Evolutionary conservation across 2,329 filamentous ascomycete species (phyloP).

Genomic region (Keithomyces neogunnii): DNA sequence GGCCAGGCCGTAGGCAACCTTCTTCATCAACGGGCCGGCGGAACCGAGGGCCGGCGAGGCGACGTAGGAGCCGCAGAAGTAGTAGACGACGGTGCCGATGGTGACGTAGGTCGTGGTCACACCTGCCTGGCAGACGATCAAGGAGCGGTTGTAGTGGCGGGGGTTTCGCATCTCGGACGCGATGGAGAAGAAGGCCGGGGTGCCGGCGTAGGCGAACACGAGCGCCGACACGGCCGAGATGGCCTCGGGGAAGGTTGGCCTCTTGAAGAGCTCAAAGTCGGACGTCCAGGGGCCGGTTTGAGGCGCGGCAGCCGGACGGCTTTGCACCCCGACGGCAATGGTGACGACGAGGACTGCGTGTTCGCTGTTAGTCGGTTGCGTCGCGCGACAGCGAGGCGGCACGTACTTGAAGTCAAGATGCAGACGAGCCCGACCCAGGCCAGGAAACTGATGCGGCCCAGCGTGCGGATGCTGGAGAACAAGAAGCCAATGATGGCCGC

Average conservation of each 20-base stretch:
- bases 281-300: constrained; percentile 13
- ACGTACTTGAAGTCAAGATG: constrained; percentile 14
- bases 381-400: background rate
- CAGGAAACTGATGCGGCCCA: constrained; percentile 18
- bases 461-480: constrained; percentile 19
- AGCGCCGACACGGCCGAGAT: constrained; percentile 22
- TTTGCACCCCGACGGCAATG: constrained; percentile 2
- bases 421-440: constrained; percentile 16
- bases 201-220: constrained; percentile 29
- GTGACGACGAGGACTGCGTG: constrained; percentile 4
- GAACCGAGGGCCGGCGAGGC: constrained; percentile 38
- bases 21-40: constrained; percentile 32
- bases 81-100: constrained; percentile 32
- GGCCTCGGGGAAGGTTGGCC: constrained; percentile 20
- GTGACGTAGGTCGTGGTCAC: constrained; percentile 23
- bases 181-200: constrained; percentile 24
- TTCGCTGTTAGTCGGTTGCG: too few species aligned
- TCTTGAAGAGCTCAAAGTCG: constrained; percentile 20
- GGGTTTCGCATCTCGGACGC: constrained; percentile 25
- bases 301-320: constrained; percentile 15
- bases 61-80: constrained; percentile 36
- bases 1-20: constrained; percentile 33
- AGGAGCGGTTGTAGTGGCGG: constrained; percentile 16
- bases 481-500: constrained; percentile 18
- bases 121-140: constrained; percentile 16